phyloP scores from a whole-genome alignment of 176 grass and related monocot species.

The Oryza punctata region DNA sequence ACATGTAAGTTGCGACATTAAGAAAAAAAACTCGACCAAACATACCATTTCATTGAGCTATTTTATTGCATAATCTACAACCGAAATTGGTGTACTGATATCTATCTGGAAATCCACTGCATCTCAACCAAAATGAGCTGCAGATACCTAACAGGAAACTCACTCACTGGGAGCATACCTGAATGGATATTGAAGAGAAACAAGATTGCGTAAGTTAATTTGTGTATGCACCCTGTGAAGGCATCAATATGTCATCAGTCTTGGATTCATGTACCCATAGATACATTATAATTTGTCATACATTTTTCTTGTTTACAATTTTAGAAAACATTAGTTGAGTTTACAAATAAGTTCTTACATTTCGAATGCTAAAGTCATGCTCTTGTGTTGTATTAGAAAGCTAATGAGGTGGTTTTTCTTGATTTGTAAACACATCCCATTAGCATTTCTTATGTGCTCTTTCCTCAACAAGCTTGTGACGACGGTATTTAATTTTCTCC shows the following conservation, averaged over 20 bases:
- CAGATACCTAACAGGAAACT: constrained; percentile 85
- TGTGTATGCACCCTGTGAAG: constrained; percentile 10
- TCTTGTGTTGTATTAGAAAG: constrained; percentile 12
- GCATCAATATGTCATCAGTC: constrained; percentile 10
- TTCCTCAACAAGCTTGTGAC: constrained; percentile 18
- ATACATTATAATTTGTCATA: background rate
- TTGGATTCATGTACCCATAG: constrained; percentile 19
- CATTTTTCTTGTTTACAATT: background rate
- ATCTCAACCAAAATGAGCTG: constrained; percentile 29
- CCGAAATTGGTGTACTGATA: constrained; percentile 54
- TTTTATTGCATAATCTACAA: constrained; percentile 22
- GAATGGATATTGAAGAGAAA: constrained; percentile 66
- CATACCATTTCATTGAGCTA: constrained; percentile 10
- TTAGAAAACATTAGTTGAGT: background rate
- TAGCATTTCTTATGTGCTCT: background rate
- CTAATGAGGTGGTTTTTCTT: constrained; percentile 3
- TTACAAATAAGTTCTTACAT: background rate
- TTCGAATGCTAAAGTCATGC: background rate
- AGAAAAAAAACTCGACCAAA: constrained; percentile 5
- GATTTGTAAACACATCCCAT: background rate
- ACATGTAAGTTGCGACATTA: constrained; percentile 64
- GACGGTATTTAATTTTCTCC: background rate
- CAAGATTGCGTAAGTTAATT: constrained; percentile 69
- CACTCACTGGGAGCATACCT: constrained; percentile 78
- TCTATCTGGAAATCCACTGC: constrained; percentile 39